Percentiles rank a stretch among this genome's conserved stretches.
phyloP scores from a whole-genome alignment of 75 land plant species.

The Pseudotsuga menziesii region DNA sequence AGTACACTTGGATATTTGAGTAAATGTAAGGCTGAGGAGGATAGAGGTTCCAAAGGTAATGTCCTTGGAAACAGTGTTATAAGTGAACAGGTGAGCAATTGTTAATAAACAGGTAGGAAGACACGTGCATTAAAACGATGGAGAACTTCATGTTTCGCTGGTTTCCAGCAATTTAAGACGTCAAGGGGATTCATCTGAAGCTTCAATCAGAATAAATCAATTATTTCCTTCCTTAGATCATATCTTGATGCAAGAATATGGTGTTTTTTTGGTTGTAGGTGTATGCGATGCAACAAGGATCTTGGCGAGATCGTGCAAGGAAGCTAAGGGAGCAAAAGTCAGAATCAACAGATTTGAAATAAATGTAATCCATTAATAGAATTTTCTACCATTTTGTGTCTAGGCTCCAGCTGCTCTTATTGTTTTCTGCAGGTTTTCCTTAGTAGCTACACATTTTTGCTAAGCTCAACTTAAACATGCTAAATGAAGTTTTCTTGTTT shows the following conservation, averaged over 20 bases:
- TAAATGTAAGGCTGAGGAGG: slow-evolving; percentile 2
- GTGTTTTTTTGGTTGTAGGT: slow-evolving; percentile 8
- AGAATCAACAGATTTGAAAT: neutral
- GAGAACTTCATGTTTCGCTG: neutral
- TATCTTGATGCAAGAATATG: neutral
- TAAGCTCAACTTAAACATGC: too few species aligned
- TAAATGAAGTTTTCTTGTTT: too few species aligned
- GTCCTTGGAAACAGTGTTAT: slow-evolving; percentile 11
- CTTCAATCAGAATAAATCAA: neutral
- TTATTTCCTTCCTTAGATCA: neutral
- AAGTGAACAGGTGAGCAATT: slow-evolving; percentile 15
- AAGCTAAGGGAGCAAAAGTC: slow-evolving; percentile 18
- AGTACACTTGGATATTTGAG: neutral
- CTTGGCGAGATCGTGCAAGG: slow-evolving; percentile 22
- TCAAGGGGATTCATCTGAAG: neutral
- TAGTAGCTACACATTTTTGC: too few species aligned
- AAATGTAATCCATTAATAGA: too few species aligned
- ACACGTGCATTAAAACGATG: slow-evolving; percentile 1
- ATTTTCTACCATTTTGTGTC: too few species aligned
- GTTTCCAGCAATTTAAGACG: neutral
- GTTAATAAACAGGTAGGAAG: slow-evolving; percentile 8
- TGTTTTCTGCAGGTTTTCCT: too few species aligned
- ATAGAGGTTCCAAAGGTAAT: slow-evolving; percentile 13
- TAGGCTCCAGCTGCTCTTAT: too few species aligned
- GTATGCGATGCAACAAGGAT: slow-evolving; percentile 24